These are phyloP conservation scores for Sequoia sempervirens DNA, from an alignment of 75 land plant species.

Conservation along the genomic window DNA sequence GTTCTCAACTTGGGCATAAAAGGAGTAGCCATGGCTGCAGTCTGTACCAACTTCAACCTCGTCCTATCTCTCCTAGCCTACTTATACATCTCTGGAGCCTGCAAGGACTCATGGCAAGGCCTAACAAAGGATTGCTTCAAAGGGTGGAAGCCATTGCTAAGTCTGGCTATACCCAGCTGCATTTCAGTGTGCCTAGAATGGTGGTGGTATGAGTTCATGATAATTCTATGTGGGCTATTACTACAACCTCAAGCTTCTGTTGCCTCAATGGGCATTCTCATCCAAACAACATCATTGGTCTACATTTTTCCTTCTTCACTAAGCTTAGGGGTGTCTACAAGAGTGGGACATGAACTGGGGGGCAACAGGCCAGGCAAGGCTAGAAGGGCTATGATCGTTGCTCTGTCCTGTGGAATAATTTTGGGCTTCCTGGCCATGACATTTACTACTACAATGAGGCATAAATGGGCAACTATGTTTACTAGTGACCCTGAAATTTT, in stretches of 20 bases:
- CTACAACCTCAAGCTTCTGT: slow-evolving; percentile 38
- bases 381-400: slow-evolving; percentile 26
- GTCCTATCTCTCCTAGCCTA: slow-evolving; percentile 33
- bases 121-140: slow-evolving; percentile 36
- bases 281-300: slow-evolving; percentile 56
- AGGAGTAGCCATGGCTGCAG: slow-evolving; percentile 53
- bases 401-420: slow-evolving; percentile 28
- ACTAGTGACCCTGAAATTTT: slow-evolving; percentile 42
- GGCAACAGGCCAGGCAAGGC: slow-evolving; percentile 48
- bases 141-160: slow-evolving; percentile 42
- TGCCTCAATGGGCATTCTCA: slow-evolving; percentile 67
- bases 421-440: slow-evolving; percentile 41
- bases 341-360: slow-evolving; percentile 61
- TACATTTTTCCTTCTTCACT: slow-evolving; percentile 69
- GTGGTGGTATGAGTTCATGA: slow-evolving; percentile 83
- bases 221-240: slow-evolving; percentile 49
- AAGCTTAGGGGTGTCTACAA: slow-evolving; percentile 55
- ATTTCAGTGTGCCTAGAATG: slow-evolving; percentile 68
- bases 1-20: slow-evolving; percentile 34
- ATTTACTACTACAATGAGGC: slow-evolving; percentile 35
- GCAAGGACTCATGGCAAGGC: slow-evolving; percentile 39
- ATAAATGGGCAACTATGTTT: slow-evolving; percentile 45
- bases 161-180: slow-evolving; percentile 62
- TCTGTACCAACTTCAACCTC: slow-evolving; percentile 52
- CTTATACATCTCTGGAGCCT: slow-evolving; percentile 23